phyloP scores from a whole-genome alignment of 176 grass and related monocot species.

The Canna indica region DNA sequence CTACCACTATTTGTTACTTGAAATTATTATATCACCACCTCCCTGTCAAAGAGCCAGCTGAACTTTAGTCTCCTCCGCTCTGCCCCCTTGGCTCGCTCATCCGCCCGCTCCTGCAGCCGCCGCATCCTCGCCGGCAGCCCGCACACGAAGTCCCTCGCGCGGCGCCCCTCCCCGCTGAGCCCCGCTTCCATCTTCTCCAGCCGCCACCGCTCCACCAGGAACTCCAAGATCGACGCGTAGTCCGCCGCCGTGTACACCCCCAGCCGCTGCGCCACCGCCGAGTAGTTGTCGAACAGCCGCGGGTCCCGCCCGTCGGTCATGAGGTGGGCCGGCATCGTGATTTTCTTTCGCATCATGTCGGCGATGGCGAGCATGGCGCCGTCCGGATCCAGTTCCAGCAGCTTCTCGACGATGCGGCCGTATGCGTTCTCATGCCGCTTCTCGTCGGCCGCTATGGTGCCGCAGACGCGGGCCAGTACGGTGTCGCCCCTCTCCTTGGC shows the following conservation, averaged over 20 bases:
- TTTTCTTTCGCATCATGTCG: slow-evolving; percentile 97
- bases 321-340: slow-evolving; percentile 97
- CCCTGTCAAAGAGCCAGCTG: slow-evolving; percentile 81
- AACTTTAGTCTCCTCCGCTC: slow-evolving; percentile 43
- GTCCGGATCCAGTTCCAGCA: slow-evolving; percentile 65
- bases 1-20: too few relatives aligned
- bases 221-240: slow-evolving; percentile 80
- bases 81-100: slow-evolving; percentile 45
- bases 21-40: slow-evolving; percentile 18
- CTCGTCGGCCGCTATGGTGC: slow-evolving; percentile 88
- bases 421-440: slow-evolving; percentile 93
- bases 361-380: slow-evolving; percentile 64
- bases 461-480: slow-evolving; percentile 64
- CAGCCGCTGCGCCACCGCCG: slow-evolving; percentile 59
- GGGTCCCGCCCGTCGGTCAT: slow-evolving; percentile 82
- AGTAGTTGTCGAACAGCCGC: slow-evolving; percentile 67
- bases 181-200: slow-evolving; percentile 50
- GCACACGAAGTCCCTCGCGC: slow-evolving; percentile 75
- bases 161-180: slow-evolving; percentile 54
- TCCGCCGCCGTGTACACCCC: slow-evolving; percentile 72
- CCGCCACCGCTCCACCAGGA: slow-evolving; percentile 68
- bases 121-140: slow-evolving; percentile 57
- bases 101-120: slow-evolving; percentile 57
- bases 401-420: slow-evolving; percentile 72
- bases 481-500: slow-evolving; percentile 54